Percentiles rank a stretch among this genome's conserved stretches.
These are phyloP conservation scores for Chiua sp. DNA, from an alignment of 1,284 basidiomycete species.

Conservation along the genomic window DNA sequence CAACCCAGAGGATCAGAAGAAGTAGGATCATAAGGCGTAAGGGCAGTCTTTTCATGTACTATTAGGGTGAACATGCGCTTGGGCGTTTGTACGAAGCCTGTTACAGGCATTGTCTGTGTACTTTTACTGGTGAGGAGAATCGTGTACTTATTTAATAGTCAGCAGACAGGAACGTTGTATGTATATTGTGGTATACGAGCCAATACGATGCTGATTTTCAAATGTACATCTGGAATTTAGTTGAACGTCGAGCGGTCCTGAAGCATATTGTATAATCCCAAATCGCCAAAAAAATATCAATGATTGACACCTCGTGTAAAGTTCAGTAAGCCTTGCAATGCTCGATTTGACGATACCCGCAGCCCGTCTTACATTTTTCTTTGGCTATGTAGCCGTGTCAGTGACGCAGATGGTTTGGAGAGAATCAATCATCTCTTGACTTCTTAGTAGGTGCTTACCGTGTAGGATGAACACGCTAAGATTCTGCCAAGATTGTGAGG, in stretches of 20 bases:
- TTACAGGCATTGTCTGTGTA: too few relatives aligned
- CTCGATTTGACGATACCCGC: conserved; percentile 77
- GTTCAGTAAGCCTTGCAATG: conserved; percentile 63
- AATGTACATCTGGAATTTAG: neutral
- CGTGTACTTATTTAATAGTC: too few relatives aligned
- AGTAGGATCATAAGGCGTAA: too few relatives aligned
- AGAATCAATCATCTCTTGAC: conserved; percentile 84
- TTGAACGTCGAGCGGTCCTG: neutral
- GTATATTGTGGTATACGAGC: too few relatives aligned
- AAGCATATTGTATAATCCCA: neutral
- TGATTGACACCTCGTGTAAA: neutral
- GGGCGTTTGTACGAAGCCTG: too few relatives aligned
- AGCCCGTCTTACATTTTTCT: conserved; percentile 94
- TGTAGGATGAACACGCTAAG: conserved; percentile 85
- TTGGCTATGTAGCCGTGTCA: conserved; percentile 77
- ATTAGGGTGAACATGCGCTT: too few relatives aligned
- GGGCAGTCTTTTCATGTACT: too few relatives aligned
- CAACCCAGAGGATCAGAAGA: too few relatives aligned
- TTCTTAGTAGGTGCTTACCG: conserved; percentile 79
- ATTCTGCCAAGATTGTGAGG: conserved; percentile 84
- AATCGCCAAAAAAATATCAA: neutral
- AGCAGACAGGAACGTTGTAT: too few relatives aligned
- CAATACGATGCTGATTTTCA: too few relatives aligned
- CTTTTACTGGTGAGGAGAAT: too few relatives aligned
- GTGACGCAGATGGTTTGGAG: conserved; percentile 90